phyloP scores from a whole-genome alignment of 2,329 filamentous ascomycete species.

The Monosporascus sp. region DNA sequence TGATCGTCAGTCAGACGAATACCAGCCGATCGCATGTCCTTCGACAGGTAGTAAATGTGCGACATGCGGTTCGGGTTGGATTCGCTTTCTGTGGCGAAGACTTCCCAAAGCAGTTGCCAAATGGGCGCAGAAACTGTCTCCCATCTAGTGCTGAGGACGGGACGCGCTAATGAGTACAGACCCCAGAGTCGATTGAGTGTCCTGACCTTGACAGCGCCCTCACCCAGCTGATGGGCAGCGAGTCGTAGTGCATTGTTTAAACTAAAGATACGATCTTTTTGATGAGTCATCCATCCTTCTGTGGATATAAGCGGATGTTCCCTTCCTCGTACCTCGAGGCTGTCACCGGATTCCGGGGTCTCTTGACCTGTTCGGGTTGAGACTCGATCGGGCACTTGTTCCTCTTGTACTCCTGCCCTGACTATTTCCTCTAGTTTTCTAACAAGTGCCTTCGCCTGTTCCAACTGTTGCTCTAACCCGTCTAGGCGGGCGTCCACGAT shows the following conservation, averaged over 20 bases:
- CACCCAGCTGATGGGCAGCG: constrained; percentile 10
- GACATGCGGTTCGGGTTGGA: constrained; percentile 51
- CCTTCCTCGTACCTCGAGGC: background rate
- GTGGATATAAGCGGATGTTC: background rate
- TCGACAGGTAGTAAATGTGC: constrained; percentile 56
- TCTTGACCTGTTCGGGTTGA: background rate
- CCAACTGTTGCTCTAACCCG: constrained; percentile 33
- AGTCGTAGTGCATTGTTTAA: constrained; percentile 22
- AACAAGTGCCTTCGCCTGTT: constrained; percentile 15
- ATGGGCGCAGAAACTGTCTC: constrained; percentile 51
- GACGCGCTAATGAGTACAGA: constrained; percentile 42
- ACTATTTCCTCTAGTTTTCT: constrained; percentile 21
- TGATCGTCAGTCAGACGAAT: constrained; percentile 50
- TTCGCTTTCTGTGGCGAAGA: constrained; percentile 46
- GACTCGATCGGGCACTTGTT: constrained; percentile 22
- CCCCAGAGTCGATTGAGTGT: constrained; percentile 34
- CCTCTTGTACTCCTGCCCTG: constrained; percentile 20
- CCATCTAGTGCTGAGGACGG: constrained; percentile 39
- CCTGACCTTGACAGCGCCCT: constrained; percentile 9
- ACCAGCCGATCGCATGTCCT: constrained; percentile 60
- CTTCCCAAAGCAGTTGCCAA: constrained; percentile 62
- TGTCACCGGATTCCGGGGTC: background rate
- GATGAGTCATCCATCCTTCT: no score
- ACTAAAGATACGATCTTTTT: background rate
- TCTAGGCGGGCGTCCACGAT: constrained; percentile 31